Base-by-base conservation (phyloP, 768 basidiomycete species). In the Sporobolomyces roseus region DNA sequence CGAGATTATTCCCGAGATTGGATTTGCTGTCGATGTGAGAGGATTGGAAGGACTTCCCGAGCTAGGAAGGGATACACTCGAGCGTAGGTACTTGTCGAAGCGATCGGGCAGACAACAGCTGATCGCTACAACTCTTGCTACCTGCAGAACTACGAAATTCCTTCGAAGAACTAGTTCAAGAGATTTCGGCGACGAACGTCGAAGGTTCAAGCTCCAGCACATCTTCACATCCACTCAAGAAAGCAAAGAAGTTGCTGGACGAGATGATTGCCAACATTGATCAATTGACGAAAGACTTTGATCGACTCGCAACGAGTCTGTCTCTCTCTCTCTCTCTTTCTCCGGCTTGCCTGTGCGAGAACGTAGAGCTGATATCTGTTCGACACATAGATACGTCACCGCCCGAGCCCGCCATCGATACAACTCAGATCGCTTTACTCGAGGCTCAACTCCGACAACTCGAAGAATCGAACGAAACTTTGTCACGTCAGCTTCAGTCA, bases 181-280 rank as follows among this genome's bases (percentile, higher is more conserved):
- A 71, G 1, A 3, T 78, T 2, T 38, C 58, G 7, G 23, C 9
- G 41, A 63, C 69, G 23, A 61, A 72, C 1, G 64, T 55, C 0
- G 21, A 33, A 14, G 3, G 13, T n/a, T 5, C 33, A 13, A 30
- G 13, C 10, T 55, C 54, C 41, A 29, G 7, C 36, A 9, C 25
- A 33, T 16, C 14, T 16, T 29, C 27, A 52, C 75, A 79, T 52
- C 86, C 90, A 45, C 81, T 92, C 3, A 80, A 80, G 30, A 87
- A 88, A 74, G 85, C 87, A 35, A 85, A 85, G 35, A 69, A 75
- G 8, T 80, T 84, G 4, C 79, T 96, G 38, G 86, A 88, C 68
- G 89, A 85, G 77, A 82, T 90, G 8, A 80, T 91, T 49, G 79
- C 78, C 36, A 87, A 86, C 78, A 89, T 96, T 86, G 90, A 94